A percentile compares a stretch with the other conserved stretches of the same genome.
Evolutionary conservation across 2,329 filamentous ascomycete species (phyloP).

Genomic region (Phaeosphaeria sp.): DNA sequence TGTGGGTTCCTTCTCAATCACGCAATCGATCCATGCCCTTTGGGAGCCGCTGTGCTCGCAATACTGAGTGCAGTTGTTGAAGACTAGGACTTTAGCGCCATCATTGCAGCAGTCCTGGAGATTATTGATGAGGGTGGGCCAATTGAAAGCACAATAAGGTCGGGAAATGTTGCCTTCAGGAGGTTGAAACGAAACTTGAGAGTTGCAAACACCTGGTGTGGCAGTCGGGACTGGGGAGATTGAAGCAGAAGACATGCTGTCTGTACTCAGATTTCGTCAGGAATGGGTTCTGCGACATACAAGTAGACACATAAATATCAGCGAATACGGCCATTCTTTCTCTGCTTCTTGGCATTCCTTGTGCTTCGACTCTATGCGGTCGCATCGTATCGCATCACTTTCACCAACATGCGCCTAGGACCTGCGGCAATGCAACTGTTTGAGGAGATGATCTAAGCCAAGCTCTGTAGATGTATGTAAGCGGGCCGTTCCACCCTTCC

Average conservation of each 20-base stretch:
- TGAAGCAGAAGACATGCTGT: not conserved
- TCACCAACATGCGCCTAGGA: not conserved
- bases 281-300: not conserved
- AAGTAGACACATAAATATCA: not conserved
- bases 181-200: not conserved
- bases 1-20: not conserved
- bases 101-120: not conserved
- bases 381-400: not conserved
- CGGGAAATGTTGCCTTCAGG: not conserved
- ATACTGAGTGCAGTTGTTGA: not conserved
- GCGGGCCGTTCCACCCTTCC: not conserved
- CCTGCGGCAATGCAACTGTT: not conserved
- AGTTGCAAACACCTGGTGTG: not conserved
- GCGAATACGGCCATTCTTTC: not conserved
- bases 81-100: not conserved
- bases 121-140: not conserved
- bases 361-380: not conserved
- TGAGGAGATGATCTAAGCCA: not conserved
- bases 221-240: not conserved
- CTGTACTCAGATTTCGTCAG: not conserved
- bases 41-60: not conserved
- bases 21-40: not conserved
- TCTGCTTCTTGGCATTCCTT: not conserved
- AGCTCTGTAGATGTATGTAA: not conserved
- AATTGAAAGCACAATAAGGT: not conserved